Percentiles rank a stretch among this genome's conserved stretches.
Evolutionary conservation across 176 grass and related monocot species (phyloP).

Genomic region (Triticum monococcum): DNA sequence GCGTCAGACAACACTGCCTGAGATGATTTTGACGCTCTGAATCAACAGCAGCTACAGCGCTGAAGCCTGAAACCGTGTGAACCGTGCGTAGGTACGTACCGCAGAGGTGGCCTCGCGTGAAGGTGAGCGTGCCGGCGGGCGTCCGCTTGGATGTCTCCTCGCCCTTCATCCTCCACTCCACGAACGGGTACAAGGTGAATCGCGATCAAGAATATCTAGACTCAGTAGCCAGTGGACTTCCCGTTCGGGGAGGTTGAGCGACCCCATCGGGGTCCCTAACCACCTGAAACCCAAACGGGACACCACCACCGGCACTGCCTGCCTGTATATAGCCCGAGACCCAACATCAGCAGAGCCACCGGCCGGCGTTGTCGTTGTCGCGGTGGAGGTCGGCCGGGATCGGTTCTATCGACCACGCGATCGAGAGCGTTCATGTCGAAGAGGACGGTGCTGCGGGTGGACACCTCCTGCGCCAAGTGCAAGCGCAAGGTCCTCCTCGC

Average conservation of each 20-base stretch:
- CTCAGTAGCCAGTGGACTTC: neutral
- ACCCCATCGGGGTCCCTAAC: conserved; percentile 20
- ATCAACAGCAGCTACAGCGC: neutral
- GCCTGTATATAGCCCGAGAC: neutral
- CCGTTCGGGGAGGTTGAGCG: conserved; percentile 33
- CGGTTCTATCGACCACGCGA: too few species aligned
- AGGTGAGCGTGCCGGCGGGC: conserved; percentile 74
- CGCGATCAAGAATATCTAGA: neutral
- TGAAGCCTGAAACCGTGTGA: neutral
- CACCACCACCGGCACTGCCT: neutral
- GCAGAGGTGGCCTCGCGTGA: conserved; percentile 47
- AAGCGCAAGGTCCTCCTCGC: conserved; percentile 73
- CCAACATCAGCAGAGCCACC: neutral
- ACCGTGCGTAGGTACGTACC: conserved; percentile 54
- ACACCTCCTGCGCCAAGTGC: conserved; percentile 59
- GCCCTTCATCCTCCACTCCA: conserved; percentile 67
- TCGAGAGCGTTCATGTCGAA: too few species aligned
- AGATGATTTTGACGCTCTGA: too few species aligned
- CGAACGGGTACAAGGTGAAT: conserved; percentile 50
- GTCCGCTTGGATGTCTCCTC: conserved; percentile 35
- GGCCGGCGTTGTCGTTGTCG: neutral
- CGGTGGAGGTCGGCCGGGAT: neutral
- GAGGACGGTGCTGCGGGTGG: conserved; percentile 54
- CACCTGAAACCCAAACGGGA: conserved; percentile 19
- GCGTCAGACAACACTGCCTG: too few species aligned